Evolutionary conservation across 495 filamentous ascomycete species (phyloP).

Genomic region (Hypoxylon crocopeplum): DNA sequence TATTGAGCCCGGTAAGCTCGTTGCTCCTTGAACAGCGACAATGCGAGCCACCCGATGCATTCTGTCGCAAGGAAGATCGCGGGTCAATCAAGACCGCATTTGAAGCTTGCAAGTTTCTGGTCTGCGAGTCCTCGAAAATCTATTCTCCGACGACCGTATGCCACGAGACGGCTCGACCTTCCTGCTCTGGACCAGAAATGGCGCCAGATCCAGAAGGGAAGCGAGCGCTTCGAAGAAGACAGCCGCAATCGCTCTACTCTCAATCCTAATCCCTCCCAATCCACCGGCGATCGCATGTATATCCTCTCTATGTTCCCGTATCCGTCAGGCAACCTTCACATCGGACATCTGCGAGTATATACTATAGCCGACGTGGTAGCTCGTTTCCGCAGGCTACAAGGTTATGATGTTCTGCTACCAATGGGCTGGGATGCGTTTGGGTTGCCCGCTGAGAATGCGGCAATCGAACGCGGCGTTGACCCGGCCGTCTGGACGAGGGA

Average conservation of each 20-base stretch:
- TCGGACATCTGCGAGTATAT: conserved; percentile 88
- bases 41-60: conserved; percentile 37
- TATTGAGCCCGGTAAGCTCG: not conserved
- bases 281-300: conserved; percentile 66
- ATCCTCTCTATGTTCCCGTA: conserved; percentile 94
- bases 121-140: conserved; percentile 7
- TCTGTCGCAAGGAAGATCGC: conserved; percentile 29
- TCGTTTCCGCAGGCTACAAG: conserved; percentile 77
- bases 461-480: conserved; percentile 83
- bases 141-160: conserved; percentile 37
- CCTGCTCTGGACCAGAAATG: conserved; percentile 76
- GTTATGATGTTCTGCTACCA: conserved; percentile 78
- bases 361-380: conserved; percentile 88
- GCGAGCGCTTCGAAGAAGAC: conserved; percentile 1
- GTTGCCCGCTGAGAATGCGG: conserved; percentile 89
- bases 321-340: conserved; percentile 86
- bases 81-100: conserved; percentile 27
- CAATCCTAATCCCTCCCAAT: not conserved
- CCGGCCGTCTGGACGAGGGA: conserved; percentile 78
- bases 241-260: not conserved
- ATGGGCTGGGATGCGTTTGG: conserved; percentile 97
- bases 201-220: conserved; percentile 56
- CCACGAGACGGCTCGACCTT: conserved; percentile 62
- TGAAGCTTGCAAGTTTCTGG: conserved; percentile 21
- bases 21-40: not conserved